A percentile compares a stretch with the other conserved stretches of the same genome.
phyloP scores from a whole-genome alignment of 768 basidiomycete genomes.

The Amanita pseudoporphyria region DNA sequence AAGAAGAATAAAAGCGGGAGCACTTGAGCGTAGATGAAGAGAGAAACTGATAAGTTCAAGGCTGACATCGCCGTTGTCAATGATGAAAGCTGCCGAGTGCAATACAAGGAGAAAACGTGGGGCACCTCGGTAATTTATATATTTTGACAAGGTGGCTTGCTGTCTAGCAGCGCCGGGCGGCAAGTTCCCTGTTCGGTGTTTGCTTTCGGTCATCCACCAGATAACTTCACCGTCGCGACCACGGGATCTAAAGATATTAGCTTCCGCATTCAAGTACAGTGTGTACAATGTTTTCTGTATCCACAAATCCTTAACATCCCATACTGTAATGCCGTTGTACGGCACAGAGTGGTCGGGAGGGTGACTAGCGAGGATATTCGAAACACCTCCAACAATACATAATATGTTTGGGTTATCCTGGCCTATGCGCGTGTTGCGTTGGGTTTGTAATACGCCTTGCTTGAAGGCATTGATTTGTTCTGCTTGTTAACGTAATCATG shows the following conservation, averaged over 20 bases:
- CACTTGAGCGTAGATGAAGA: neutral
- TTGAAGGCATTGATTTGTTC: no score
- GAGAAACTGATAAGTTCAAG: neutral
- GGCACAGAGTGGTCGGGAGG: constrained; percentile 37
- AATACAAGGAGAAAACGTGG: no score
- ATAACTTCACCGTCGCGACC: no score
- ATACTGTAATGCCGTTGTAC: constrained; percentile 1
- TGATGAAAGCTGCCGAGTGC: neutral
- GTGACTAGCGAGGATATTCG: constrained; percentile 35
- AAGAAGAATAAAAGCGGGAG: neutral
- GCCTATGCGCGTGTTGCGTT: no score
- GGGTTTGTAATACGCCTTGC: no score
- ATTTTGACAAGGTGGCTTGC: neutral
- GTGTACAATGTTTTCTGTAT: no score
- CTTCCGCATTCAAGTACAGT: no score
- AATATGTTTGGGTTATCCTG: neutral
- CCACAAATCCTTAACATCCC: neutral
- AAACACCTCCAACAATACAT: constrained; percentile 32
- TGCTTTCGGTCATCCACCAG: no score
- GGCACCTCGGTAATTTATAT: neutral
- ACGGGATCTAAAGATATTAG: no score
- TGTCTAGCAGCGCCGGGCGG: no score
- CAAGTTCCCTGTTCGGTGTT: no score
- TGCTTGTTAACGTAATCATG: no score
- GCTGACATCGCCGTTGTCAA: neutral